A percentile compares a stretch with the other conserved stretches of the same genome.
Conservation (phyloP, 441 rosid genomes). For the Gossypium gossypioides region DNA sequence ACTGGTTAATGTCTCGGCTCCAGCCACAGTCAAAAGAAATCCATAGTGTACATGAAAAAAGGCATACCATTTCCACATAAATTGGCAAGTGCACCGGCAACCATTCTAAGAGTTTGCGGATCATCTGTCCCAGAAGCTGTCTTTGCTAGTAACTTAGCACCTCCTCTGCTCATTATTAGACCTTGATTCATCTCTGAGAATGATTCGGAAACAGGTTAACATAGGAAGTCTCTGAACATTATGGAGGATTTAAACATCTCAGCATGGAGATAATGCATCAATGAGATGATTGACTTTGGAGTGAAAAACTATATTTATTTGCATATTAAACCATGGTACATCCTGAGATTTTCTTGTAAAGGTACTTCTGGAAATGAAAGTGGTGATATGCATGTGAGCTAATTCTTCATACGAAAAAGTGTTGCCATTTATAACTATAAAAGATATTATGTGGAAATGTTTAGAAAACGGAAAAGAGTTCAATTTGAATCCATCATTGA, state of each 20-base stretch:
- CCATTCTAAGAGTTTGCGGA: conserved; percentile 85
- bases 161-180: conserved; percentile 78
- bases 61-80: conserved; percentile 82
- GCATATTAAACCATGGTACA: too few relatives aligned
- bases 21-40: neutral
- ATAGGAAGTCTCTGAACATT: neutral
- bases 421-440: neutral
- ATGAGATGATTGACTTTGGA: too few relatives aligned
- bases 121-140: conserved; percentile 71
- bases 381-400: neutral
- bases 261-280: too few relatives aligned
- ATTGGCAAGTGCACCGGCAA: conserved; percentile 88
- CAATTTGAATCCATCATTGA: neutral
- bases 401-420: neutral
- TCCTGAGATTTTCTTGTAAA: too few relatives aligned
- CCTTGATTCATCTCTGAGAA: conserved; percentile 70
- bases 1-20: neutral
- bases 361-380: too few relatives aligned
- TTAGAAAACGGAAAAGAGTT: neutral
- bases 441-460: neutral
- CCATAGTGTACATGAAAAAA: neutral
- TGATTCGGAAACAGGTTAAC: neutral
- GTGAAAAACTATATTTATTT: too few relatives aligned
- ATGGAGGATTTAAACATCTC: neutral
- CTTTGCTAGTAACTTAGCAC: conserved; percentile 64